Conservation (phyloP, 1,284 basidiomycete genomes). For the Rhodotorula sp. region DNA sequence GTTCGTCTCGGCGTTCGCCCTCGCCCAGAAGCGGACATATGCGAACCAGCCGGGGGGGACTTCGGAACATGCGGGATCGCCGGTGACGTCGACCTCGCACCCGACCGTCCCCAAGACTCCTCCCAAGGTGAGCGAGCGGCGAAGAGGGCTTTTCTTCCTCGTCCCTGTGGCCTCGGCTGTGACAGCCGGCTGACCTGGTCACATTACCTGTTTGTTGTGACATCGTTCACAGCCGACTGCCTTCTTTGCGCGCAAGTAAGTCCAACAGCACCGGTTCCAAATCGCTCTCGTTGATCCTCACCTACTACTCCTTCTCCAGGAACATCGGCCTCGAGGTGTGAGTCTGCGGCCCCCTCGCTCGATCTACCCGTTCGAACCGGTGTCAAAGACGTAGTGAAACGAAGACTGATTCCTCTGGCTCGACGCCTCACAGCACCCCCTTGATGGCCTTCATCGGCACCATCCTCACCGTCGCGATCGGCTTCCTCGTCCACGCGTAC, state of each 20-base stretch:
- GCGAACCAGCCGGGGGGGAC: neutral
- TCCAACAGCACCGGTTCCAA: no score
- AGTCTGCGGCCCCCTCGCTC: neutral
- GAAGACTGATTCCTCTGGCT: neutral
- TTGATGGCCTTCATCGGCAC: slow-evolving; percentile 12
- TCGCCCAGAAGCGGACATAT: neutral
- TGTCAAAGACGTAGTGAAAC: neutral
- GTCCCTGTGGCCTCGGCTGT: no score
- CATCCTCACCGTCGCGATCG: slow-evolving; percentile 3
- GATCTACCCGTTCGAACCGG: neutral
- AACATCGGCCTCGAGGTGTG: slow-evolving; percentile 22
- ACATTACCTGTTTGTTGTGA: no score
- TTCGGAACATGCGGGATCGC: neutral
- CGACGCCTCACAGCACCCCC: neutral
- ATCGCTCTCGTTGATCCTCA: no score
- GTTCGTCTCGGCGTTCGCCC: neutral
- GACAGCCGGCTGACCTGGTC: no score
- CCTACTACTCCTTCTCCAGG: neutral
- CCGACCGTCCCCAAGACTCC: slow-evolving; percentile 12
- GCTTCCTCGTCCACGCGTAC: slow-evolving; percentile 7
- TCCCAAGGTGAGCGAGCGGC: neutral
- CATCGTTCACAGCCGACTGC: neutral
- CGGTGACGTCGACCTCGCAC: slow-evolving; percentile 13
- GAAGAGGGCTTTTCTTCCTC: neutral
- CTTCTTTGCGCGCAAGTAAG: slow-evolving; percentile 20